Percentiles rank a stretch among this genome's conserved stretches.
Conservation (phyloP, 129 eudicot species). For the Centrapalus pauciflorus region DNA sequence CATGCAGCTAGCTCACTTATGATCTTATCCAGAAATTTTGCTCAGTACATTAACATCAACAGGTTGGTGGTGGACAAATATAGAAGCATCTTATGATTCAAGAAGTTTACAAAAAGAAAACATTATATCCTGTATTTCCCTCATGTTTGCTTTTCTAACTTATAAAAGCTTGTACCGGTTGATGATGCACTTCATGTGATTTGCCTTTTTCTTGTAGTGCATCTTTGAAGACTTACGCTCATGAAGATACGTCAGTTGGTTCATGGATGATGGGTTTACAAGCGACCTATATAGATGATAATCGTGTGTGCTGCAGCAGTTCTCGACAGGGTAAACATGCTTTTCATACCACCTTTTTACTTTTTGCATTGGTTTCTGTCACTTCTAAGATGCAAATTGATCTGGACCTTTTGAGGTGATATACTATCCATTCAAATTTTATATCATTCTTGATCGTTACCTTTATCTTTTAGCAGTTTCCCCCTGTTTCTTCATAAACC, state of each 20-base stretch:
- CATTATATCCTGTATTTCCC: not conserved
- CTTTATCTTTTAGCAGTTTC: not conserved
- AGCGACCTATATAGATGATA: slow-evolving; percentile 81
- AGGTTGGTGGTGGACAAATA: slow-evolving; percentile 34
- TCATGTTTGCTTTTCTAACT: not conserved
- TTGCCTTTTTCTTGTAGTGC: slow-evolving; percentile 38
- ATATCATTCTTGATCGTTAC: too few species aligned
- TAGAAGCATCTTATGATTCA: not conserved
- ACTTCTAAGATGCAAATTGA: too few species aligned
- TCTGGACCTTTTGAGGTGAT: too few species aligned
- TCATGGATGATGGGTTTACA: slow-evolving; percentile 98
- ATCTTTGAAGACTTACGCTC: slow-evolving; percentile 76
- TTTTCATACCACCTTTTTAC: too few species aligned
- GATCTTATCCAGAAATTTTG: slow-evolving; percentile 54
- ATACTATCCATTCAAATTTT: too few species aligned
- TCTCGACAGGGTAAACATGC: slow-evolving; percentile 57
- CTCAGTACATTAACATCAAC: slow-evolving; percentile 67
- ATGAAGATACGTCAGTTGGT: slow-evolving; percentile 84
- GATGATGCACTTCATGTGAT: not conserved
- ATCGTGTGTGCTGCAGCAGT: slow-evolving; percentile 72
- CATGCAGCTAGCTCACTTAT: slow-evolving; percentile 63
- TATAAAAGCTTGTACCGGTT: not conserved
- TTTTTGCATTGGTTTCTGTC: too few species aligned
- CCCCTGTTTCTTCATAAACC: not conserved
- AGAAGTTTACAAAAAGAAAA: not conserved